phyloP scores from a whole-genome alignment of 345 rosid species.

The Arabis alpina region DNA sequence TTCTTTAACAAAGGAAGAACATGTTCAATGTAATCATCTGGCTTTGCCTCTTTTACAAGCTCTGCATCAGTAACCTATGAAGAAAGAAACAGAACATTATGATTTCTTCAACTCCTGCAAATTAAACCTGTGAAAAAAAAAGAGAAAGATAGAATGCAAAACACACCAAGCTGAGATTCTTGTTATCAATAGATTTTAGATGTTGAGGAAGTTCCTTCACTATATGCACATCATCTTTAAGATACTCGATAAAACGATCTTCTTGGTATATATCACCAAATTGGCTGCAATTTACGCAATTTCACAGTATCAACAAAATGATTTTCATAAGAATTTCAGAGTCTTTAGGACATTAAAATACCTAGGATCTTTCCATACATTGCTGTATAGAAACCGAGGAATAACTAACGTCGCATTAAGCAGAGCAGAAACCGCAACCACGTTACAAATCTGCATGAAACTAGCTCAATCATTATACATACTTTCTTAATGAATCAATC shows the following conservation, averaged over 20 bases:
- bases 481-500: constrained; percentile 21
- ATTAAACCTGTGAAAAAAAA: too few species aligned
- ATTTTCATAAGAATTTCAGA: background rate
- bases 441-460: constrained; percentile 74
- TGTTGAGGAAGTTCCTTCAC: constrained; percentile 79
- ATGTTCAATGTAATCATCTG: constrained; percentile 56
- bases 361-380: constrained; percentile 99
- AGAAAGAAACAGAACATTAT: constrained; percentile 17
- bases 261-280: constrained; percentile 87
- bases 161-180: constrained; percentile 71
- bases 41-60: constrained; percentile 83
- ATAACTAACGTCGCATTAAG: constrained; percentile 79
- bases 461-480: constrained; percentile 1
- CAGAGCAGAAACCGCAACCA: constrained; percentile 75
- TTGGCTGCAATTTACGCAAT: constrained; percentile 56
- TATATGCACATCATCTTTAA: constrained; percentile 68
- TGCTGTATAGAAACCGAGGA: constrained; percentile 93
- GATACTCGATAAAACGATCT: constrained; percentile 55
- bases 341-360: constrained; percentile 37
- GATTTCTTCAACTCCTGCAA: background rate
- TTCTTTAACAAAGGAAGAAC: constrained; percentile 64
- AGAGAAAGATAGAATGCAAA: constrained; percentile 3
- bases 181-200: constrained; percentile 57
- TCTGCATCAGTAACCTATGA: constrained; percentile 82
- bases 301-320: background rate